phyloP scores from a whole-genome alignment of 2,329 filamentous ascomycete genomes.

The Pseudopithomyces maydicus region DNA sequence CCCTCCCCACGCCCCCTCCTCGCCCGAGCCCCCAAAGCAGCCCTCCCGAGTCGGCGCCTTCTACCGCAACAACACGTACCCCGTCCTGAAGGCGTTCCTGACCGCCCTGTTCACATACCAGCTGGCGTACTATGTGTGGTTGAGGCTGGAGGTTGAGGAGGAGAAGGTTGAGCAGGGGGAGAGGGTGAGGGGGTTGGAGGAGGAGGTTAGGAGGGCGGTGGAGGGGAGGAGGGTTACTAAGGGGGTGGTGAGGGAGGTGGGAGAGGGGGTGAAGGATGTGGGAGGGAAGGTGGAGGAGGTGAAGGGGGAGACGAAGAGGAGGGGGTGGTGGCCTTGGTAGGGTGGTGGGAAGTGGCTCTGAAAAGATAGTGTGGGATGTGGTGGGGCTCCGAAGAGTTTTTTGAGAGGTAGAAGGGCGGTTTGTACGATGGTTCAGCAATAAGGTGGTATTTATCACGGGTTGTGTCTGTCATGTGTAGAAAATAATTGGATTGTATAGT shows the following conservation, averaged over 20 bases:
- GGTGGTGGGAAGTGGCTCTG: background rate
- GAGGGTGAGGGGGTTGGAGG: constrained; percentile 26
- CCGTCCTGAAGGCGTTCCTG: constrained; percentile 74
- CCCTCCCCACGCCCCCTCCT: constrained; percentile 15
- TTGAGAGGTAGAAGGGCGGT: too few species aligned
- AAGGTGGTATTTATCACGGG: too few species aligned
- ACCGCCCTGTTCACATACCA: constrained; percentile 81
- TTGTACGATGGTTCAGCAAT: too few species aligned
- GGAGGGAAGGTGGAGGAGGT: constrained; percentile 14
- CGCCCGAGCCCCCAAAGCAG: constrained; percentile 11
- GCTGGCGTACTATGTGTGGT: constrained; percentile 74
- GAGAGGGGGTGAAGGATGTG: constrained; percentile 11
- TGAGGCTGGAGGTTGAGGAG: constrained; percentile 75
- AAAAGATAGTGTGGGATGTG: background rate
- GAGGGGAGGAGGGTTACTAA: constrained; percentile 19
- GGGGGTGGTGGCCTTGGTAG: background rate
- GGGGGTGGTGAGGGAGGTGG: constrained; percentile 12
- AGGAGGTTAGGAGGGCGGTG: constrained; percentile 29
- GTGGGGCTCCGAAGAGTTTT: too few species aligned
- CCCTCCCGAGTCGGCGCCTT: constrained; percentile 59
- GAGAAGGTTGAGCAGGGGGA: constrained; percentile 58
- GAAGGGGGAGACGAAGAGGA: too few species aligned
- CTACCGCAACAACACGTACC: constrained; percentile 75
- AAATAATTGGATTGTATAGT: too few species aligned
- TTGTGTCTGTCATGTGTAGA: too few species aligned